Conservation (phyloP, 23 red algal genomes). For the Gracilaria vermiculophylla region DNA sequence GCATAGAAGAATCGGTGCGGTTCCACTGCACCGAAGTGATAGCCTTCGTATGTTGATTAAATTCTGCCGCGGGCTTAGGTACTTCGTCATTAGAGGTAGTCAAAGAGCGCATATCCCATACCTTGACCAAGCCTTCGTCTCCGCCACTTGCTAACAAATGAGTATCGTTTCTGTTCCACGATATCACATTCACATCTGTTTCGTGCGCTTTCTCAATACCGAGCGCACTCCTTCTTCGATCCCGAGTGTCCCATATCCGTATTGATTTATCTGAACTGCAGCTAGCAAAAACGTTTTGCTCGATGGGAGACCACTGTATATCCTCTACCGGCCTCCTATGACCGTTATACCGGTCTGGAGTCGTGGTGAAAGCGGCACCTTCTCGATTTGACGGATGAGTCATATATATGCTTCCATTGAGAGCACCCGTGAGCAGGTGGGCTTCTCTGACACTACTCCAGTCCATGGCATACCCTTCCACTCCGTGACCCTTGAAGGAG, state of each 20-base stretch:
- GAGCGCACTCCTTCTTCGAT: constrained; percentile 37
- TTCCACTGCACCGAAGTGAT: constrained; percentile 91
- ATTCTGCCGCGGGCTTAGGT: constrained; percentile 61
- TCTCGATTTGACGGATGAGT: constrained; percentile 27
- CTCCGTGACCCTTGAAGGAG: constrained; percentile 57
- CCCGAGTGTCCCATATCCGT: constrained; percentile 83
- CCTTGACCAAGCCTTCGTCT: constrained; percentile 79
- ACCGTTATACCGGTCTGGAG: constrained; percentile 32
- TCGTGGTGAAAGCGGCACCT: constrained; percentile 23
- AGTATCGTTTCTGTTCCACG: constrained; percentile 82
- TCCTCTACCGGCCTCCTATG: constrained; percentile 74
- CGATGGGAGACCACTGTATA: constrained; percentile 88
- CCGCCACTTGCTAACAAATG: constrained; percentile 86
- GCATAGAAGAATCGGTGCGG: constrained; percentile 69
- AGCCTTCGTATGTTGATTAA: constrained; percentile 73
- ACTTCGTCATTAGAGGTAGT: not conserved
- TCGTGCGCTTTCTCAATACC: constrained; percentile 72
- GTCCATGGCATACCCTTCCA: constrained; percentile 82
- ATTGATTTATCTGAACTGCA: constrained; percentile 86
- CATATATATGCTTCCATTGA: constrained; percentile 58
- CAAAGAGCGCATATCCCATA: constrained; percentile 87
- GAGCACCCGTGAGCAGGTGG: constrained; percentile 63
- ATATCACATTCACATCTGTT: constrained; percentile 87
- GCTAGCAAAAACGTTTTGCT: constrained; percentile 83
- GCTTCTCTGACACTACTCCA: constrained; percentile 67